Conservation (phyloP, 441 rosid genomes). For the Isatis lusitanica region DNA sequence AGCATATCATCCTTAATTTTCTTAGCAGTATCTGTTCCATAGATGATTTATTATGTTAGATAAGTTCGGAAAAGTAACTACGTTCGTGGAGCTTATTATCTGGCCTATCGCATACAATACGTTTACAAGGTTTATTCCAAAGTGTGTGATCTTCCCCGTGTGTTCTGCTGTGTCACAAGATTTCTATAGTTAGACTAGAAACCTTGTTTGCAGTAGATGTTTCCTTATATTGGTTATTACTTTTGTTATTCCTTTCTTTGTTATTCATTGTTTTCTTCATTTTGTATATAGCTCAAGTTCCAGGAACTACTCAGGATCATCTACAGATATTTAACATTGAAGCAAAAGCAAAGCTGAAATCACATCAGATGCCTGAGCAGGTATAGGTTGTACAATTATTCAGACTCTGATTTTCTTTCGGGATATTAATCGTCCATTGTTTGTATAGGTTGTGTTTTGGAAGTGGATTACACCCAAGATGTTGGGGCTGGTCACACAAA, state of each 20-base stretch:
- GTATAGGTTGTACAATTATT: constrained; percentile 37
- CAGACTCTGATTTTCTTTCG: background rate
- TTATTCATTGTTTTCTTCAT: background rate
- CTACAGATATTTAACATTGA: constrained; percentile 95
- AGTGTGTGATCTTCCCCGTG: background rate
- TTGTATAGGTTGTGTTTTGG: constrained; percentile 86
- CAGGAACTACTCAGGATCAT: constrained; percentile 96
- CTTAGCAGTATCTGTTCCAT: background rate
- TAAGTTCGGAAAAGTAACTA: background rate
- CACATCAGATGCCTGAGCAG: constrained; percentile 98
- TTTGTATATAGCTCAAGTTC: constrained; percentile 75
- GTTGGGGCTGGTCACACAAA: constrained; percentile 91
- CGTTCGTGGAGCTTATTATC: background rate
- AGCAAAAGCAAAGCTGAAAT: constrained; percentile 86
- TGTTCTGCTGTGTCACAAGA: background rate
- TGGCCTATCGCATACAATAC: background rate
- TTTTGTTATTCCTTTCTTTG: background rate
- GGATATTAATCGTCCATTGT: background rate
- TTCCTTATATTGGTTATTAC: background rate
- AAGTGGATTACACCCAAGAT: constrained; percentile 87
- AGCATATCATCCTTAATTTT: background rate
- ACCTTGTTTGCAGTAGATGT: constrained; percentile 10
- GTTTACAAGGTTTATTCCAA: background rate
- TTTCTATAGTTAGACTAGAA: background rate
- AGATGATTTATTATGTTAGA: background rate